Conservation (phyloP, 805 yeast species). For the Blastobotrys parvus region DNA sequence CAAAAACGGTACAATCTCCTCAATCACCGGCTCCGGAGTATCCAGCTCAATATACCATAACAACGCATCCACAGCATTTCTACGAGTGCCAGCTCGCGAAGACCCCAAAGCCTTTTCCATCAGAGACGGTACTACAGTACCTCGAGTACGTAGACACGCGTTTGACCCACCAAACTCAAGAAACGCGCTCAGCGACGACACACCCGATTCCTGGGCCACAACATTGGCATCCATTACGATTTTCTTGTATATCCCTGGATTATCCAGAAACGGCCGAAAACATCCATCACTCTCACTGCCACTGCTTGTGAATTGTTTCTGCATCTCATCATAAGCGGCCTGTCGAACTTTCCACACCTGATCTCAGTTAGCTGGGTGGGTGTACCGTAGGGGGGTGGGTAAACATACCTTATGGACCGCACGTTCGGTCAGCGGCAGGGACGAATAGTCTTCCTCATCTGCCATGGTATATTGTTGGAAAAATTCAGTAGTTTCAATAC, state of each 20-base stretch:
- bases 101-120: conserved; percentile 81
- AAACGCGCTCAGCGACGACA: conserved; percentile 45
- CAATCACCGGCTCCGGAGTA: conserved; percentile 57
- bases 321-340: conserved; percentile 66
- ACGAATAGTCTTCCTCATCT: conserved; percentile 13
- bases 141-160: conserved; percentile 30
- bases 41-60: conserved; percentile 57
- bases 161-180: conserved; percentile 48
- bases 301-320: conserved; percentile 43
- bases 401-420: conserved; percentile 49
- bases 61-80: conserved; percentile 54
- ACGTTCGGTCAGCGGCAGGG: conserved; percentile 59
- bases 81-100: conserved; percentile 64
- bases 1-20: conserved; percentile 54
- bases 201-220: conserved; percentile 82
- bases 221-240: conserved; percentile 75
- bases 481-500: neutral
- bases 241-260: conserved; percentile 48
- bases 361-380: neutral
- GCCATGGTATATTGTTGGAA: neutral
- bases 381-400: neutral
- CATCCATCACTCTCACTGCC: conserved; percentile 48
- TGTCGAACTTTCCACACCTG: conserved; percentile 77
- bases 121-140: conserved; percentile 29
- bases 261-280: conserved; percentile 41